These are phyloP conservation scores for Carpinus viminea DNA, from an alignment of 306 rosid genomes.

Conservation along the genomic window DNA sequence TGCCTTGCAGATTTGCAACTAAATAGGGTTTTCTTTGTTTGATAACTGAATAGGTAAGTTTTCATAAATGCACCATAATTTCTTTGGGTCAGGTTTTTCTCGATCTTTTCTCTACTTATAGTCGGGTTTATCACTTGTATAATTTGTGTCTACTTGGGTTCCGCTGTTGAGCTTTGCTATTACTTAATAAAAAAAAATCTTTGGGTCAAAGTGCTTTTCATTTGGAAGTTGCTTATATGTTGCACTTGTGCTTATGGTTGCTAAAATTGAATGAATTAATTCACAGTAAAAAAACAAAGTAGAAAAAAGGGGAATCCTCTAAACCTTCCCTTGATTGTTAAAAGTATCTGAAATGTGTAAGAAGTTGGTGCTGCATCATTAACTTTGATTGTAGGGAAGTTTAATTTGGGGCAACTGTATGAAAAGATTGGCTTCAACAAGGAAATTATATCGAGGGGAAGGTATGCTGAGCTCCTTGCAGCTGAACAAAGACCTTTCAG, in stretches of 20 bases:
- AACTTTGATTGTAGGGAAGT: slow-evolving; percentile 56
- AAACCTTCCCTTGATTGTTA: neutral
- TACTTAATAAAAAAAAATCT: neutral
- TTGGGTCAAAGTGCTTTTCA: neutral
- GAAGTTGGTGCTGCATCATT: slow-evolving; percentile 17
- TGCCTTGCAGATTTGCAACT: neutral
- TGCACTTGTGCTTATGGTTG: neutral
- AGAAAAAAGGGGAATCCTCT: neutral
- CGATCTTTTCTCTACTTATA: no score
- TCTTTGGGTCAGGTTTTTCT: neutral
- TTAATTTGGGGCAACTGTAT: slow-evolving; percentile 82
- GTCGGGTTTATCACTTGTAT: no score
- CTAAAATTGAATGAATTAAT: neutral
- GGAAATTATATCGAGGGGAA: slow-evolving; percentile 90
- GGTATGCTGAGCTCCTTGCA: slow-evolving; percentile 83
- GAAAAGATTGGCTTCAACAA: slow-evolving; percentile 97
- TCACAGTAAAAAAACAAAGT: neutral
- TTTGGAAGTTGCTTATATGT: neutral
- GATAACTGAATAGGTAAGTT: neutral
- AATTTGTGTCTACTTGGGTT: no score
- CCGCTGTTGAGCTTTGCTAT: no score
- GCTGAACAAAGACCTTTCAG: slow-evolving; percentile 91
- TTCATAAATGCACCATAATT: neutral
- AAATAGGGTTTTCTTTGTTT: no score
- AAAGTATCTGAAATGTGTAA: neutral